Evolutionary conservation across 331 rosid species (phyloP).

Genomic region (Malus hybrid): DNA sequence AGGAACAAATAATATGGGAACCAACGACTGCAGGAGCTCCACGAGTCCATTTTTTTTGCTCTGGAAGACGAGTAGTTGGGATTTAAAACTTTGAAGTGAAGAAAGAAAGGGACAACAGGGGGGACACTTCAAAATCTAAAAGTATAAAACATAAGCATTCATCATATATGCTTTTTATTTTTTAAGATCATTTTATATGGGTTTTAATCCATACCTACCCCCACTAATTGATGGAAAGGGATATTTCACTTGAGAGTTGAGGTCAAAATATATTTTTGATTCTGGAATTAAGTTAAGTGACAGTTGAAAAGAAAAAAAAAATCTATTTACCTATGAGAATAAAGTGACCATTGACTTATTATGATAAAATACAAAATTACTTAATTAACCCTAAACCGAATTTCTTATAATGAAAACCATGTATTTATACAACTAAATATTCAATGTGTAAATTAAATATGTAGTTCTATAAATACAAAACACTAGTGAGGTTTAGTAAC

Average conservation of each 20-base stretch:
- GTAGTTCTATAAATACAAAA: too few relatives aligned
- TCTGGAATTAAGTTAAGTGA: neutral
- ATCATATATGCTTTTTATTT: neutral
- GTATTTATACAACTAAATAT: too few relatives aligned
- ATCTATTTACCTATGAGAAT: neutral
- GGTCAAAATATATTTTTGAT: neutral
- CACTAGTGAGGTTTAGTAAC: too few relatives aligned
- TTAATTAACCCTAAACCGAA: neutral
- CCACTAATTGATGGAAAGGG: conserved; percentile 6
- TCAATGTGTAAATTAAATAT: too few relatives aligned
- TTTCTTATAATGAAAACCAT: neutral
- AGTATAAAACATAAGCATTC: neutral
- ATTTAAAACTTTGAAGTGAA: conserved; percentile 16
- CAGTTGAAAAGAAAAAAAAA: neutral
- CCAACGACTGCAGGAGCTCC: conserved; percentile 1
- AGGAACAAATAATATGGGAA: neutral
- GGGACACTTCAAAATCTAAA: neutral
- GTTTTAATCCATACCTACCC: conserved; percentile 26
- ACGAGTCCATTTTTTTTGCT: neutral
- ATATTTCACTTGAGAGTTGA: neutral
- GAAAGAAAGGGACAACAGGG: conserved; percentile 18
- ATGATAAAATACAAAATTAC: neutral
- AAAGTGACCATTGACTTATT: neutral
- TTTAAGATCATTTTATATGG: neutral
- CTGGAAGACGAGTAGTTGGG: neutral